A percentile compares a stretch with the other conserved stretches of the same genome.
Evolutionary conservation across 2,329 filamentous ascomycete genomes (phyloP).

Genomic region (Alternaria postmessia): DNA sequence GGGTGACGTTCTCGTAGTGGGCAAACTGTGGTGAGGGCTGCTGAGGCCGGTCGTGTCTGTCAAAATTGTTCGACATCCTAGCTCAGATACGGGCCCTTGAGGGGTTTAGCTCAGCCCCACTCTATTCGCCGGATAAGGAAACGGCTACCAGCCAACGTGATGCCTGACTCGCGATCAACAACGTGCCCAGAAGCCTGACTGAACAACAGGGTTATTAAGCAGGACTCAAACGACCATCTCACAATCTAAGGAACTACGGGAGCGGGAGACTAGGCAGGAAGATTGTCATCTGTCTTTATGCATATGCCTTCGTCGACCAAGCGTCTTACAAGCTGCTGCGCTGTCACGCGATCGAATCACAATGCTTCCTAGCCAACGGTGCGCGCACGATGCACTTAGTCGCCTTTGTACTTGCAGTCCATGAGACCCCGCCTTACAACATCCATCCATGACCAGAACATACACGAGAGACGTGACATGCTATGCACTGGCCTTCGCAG

Average conservation of each 20-base stretch:
- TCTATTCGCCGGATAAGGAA: slow-evolving; percentile 3
- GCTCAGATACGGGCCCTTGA: slow-evolving; percentile 16
- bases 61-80: slow-evolving; percentile 38
- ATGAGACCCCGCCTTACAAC: slow-evolving; percentile 48
- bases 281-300: slow-evolving; percentile 16
- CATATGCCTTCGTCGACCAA: slow-evolving; percentile 10
- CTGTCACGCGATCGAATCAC: slow-evolving; percentile 43
- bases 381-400: slow-evolving; percentile 41
- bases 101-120: slow-evolving; percentile 15
- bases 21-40: slow-evolving; percentile 29
- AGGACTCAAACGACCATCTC: neutral
- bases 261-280: neutral
- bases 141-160: slow-evolving; percentile 2
- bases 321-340: slow-evolving; percentile 33
- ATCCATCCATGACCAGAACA: neutral
- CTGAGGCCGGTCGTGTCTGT: slow-evolving; percentile 25
- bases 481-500: neutral
- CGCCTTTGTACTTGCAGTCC: slow-evolving; percentile 45
- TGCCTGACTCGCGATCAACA: slow-evolving; percentile 19
- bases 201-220: neutral
- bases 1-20: slow-evolving; percentile 39
- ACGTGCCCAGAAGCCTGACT: neutral
- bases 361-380: slow-evolving; percentile 24
- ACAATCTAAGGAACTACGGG: neutral
- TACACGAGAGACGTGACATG: neutral